A percentile compares a stretch with the other conserved stretches of the same genome.
Conservation (phyloP, 495 filamentous ascomycete genomes). For the Aspergillus cavernicola region DNA sequence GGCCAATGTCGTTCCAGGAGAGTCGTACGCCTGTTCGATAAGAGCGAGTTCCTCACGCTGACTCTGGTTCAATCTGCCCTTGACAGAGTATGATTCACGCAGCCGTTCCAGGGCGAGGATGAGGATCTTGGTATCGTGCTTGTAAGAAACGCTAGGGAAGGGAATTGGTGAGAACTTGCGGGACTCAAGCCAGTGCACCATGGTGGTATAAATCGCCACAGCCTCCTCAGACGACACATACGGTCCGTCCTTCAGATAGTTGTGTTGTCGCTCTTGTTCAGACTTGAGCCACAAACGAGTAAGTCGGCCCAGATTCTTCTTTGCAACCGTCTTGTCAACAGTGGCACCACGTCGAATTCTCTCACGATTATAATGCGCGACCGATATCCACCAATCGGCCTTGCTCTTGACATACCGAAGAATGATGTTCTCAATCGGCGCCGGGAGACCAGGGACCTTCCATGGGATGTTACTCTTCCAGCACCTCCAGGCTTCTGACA, state of each 20-base stretch:
- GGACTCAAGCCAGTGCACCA: slow-evolving; percentile 98
- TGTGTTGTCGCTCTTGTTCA: slow-evolving; percentile 97
- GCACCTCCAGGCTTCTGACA: slow-evolving; percentile 97
- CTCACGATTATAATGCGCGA: slow-evolving; percentile 97
- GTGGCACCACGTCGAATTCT: slow-evolving; percentile 93
- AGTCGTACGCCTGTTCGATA: slow-evolving; percentile 98
- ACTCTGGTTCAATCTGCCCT: slow-evolving; percentile 94
- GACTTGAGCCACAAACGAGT: slow-evolving; percentile 97
- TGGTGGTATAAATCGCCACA: slow-evolving; percentile 97
- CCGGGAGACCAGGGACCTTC: slow-evolving; percentile 96
- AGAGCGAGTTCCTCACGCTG: slow-evolving; percentile 96
- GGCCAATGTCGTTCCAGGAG: slow-evolving; percentile 91
- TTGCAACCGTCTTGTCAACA: slow-evolving; percentile 98
- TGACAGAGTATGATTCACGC: slow-evolving; percentile 95
- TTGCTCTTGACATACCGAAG: slow-evolving; percentile 98
- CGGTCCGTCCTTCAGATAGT: slow-evolving; percentile 98
- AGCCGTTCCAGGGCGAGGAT: slow-evolving; percentile 94
- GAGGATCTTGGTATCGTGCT: slow-evolving; percentile 98
- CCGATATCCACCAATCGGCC: slow-evolving; percentile 99
- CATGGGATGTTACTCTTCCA: slow-evolving; percentile 99
- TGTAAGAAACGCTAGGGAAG: slow-evolving; percentile 98
- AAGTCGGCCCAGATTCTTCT: slow-evolving; percentile 96
- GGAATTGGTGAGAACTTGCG: slow-evolving; percentile 98
- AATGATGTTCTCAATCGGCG: slow-evolving; percentile 98
- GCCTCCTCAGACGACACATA: slow-evolving; percentile 98